Conservation (phyloP, 306 rosid genomes). For the Sphenostylis stenocarpa region DNA sequence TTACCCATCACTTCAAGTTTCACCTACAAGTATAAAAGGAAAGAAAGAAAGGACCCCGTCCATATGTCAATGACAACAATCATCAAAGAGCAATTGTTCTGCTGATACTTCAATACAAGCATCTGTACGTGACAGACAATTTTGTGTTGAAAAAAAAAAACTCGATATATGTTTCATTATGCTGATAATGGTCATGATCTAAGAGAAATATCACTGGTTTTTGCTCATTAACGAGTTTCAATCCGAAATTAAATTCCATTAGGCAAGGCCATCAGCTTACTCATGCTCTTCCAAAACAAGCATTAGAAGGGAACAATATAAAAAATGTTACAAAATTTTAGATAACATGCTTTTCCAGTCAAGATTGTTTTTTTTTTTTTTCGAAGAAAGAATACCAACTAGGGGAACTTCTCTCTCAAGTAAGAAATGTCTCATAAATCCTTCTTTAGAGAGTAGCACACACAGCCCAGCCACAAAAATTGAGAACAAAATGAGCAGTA, state of each 20-base stretch:
- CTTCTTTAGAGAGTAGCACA: not conserved
- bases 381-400: not conserved
- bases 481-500: not conserved
- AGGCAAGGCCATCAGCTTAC: not conserved
- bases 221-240: not conserved
- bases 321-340: not conserved
- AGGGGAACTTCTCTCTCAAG: not conserved
- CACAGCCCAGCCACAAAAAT: slow-evolving; percentile 9
- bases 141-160: not conserved
- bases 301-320: not conserved
- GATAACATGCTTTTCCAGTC: not conserved
- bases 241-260: not conserved
- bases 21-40: slow-evolving; percentile 51
- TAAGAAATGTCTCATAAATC: not conserved
- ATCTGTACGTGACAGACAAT: not conserved
- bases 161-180: not conserved
- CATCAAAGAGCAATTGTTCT: not conserved
- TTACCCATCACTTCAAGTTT: slow-evolving; percentile 99
- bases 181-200: not conserved
- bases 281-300: not conserved
- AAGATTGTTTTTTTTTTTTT: not conserved
- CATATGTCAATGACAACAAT: slow-evolving; percentile 7
- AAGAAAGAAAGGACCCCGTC: not conserved
- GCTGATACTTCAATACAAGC: slow-evolving; percentile 7
- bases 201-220: not conserved